phyloP scores from a whole-genome alignment of 768 basidiomycete genomes.

The Trametes cinnabarina region DNA sequence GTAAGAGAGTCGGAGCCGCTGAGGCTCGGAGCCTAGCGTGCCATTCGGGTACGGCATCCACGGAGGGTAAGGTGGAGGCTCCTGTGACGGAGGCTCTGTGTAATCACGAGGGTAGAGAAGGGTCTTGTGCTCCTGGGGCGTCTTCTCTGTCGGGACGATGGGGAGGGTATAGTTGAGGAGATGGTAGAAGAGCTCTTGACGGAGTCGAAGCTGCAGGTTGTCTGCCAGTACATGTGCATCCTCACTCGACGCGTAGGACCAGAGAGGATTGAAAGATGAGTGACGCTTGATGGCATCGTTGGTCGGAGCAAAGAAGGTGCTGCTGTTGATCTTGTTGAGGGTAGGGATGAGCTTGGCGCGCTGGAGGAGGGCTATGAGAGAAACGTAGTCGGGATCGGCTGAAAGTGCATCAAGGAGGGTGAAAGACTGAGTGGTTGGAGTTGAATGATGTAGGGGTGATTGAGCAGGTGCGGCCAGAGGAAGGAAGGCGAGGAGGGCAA shows the following conservation, averaged over 20 bases:
- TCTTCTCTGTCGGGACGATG: conserved; percentile 40
- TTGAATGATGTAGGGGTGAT: conserved; percentile 27
- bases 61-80: conserved; percentile 74
- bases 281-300: conserved; percentile 80
- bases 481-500: conserved; percentile 35
- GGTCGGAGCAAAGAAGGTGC: conserved; percentile 92
- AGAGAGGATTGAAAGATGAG: conserved; percentile 30
- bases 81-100: conserved; percentile 57
- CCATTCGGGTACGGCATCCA: conserved; percentile 87
- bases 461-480: conserved; percentile 36
- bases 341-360: conserved; percentile 86
- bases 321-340: conserved; percentile 77
- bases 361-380: conserved; percentile 75
- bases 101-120: conserved; percentile 67
- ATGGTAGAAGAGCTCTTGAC: conserved; percentile 94
- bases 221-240: conserved; percentile 49
- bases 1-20: conserved; percentile 67
- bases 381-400: conserved; percentile 72
- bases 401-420: conserved; percentile 81
- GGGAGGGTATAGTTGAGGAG: conserved; percentile 78
- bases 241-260: conserved; percentile 38
- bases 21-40: conserved; percentile 75
- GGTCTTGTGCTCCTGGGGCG: conserved; percentile 49
- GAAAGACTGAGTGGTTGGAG: conserved; percentile 34
- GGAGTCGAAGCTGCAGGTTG: conserved; percentile 79